A percentile compares a stretch with the other conserved stretches of the same genome.
phyloP scores from a whole-genome alignment of 805 yeast genomes.

The Kurtzmaniella cleridarum region DNA sequence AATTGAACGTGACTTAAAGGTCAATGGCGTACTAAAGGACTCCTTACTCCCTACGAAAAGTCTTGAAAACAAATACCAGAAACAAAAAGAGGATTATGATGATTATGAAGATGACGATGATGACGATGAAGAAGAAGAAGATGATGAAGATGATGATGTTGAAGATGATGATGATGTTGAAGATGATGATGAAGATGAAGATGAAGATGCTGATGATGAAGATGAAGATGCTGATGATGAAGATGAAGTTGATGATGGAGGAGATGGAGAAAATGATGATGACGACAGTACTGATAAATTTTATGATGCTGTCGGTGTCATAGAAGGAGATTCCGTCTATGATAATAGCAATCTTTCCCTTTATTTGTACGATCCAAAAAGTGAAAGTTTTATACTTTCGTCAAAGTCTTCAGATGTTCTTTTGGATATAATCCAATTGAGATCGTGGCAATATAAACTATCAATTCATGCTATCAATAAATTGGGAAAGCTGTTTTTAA shows the following conservation, averaged over 20 bases:
- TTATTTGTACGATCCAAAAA: constrained; percentile 51
- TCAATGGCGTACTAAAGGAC: too few relatives aligned
- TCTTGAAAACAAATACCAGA: constrained; percentile 13
- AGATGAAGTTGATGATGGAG: background rate
- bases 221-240: constrained; percentile 13
- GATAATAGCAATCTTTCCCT: constrained; percentile 33
- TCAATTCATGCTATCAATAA: constrained; percentile 26
- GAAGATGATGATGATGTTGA: constrained; percentile 7
- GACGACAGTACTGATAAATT: constrained; percentile 2
- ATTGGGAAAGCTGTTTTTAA: background rate
- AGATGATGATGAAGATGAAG: constrained; percentile 6
- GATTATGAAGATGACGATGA: constrained; percentile 33
- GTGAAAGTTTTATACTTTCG: constrained; percentile 43
- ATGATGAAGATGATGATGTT: constrained; percentile 24
- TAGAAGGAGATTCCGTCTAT: constrained; percentile 11
- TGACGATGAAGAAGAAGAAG: constrained; percentile 17
- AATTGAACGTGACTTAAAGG: too few relatives aligned
- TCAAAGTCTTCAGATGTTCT: constrained; percentile 24
- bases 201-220: constrained; percentile 10
- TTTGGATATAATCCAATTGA: constrained; percentile 17
- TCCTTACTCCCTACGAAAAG: too few relatives aligned
- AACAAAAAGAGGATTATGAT: constrained; percentile 26
- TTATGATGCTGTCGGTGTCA: constrained; percentile 4
- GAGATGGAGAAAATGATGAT: background rate
- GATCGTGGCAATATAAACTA: constrained; percentile 53